Percentiles rank a stretch among this genome's conserved stretches.
Evolutionary conservation across 2,329 filamentous ascomycete species (phyloP).

Genomic region (Paradendryphiella salina): DNA sequence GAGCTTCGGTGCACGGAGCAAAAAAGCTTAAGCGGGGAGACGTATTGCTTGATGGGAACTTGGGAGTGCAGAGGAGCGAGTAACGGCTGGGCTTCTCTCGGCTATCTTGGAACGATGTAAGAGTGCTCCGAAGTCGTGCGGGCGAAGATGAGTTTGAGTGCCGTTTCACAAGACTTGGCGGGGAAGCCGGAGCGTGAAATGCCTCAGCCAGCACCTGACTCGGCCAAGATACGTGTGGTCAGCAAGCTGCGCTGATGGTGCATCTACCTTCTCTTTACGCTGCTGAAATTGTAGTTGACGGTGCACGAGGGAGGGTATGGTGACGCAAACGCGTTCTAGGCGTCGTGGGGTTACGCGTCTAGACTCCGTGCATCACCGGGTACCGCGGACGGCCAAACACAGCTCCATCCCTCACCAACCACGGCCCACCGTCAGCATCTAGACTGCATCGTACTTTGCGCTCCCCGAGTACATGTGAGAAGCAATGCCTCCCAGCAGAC

Average conservation of each 20-base stretch:
- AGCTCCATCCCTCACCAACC: background rate
- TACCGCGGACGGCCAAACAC: background rate
- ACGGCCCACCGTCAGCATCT: background rate
- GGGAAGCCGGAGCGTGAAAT: slow-evolving; percentile 12
- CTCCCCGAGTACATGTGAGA: background rate
- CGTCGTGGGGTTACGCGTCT: background rate
- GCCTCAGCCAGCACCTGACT: slow-evolving; percentile 14
- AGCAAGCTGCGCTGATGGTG: background rate
- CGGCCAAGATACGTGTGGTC: background rate
- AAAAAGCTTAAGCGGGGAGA: slow-evolving; percentile 10
- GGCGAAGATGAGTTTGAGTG: slow-evolving; percentile 19
- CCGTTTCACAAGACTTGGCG: slow-evolving; percentile 27
- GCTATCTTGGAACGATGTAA: slow-evolving; percentile 15
- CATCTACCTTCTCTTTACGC: background rate
- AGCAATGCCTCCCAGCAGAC: background rate
- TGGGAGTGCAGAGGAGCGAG: slow-evolving; percentile 1
- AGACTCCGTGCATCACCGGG: background rate
- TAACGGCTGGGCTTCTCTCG: slow-evolving; percentile 11
- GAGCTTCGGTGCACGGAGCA: slow-evolving; percentile 11
- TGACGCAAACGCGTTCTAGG: background rate
- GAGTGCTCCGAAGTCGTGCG: slow-evolving; percentile 11
- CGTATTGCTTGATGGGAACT: slow-evolving; percentile 24
- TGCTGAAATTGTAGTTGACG: background rate
- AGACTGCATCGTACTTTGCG: background rate
- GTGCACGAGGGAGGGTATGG: background rate